A percentile compares a stretch with the other conserved stretches of the same genome.
Evolutionary conservation across 2,329 filamentous ascomycete species (phyloP).

Genomic region (Aspergillus bombycis): DNA sequence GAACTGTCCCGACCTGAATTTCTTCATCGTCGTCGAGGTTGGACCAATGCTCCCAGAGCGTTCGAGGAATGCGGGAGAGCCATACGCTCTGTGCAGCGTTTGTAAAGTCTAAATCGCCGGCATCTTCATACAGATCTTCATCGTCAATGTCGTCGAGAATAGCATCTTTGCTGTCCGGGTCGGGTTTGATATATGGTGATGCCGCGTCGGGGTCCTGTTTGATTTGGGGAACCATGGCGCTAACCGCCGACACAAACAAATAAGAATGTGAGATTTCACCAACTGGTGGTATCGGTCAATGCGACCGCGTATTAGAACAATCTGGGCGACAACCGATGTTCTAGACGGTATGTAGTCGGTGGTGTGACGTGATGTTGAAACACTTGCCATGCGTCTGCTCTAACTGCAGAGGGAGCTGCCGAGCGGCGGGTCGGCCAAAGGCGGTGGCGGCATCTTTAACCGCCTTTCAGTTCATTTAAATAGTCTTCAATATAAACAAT

Average conservation of each 20-base stretch:
- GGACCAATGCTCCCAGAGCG: constrained; percentile 79
- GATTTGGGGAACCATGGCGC: constrained; percentile 38
- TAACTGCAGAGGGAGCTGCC: constrained; percentile 7
- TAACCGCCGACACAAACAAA: constrained; percentile 6
- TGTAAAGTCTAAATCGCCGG: constrained; percentile 65
- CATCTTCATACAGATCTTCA: constrained; percentile 72
- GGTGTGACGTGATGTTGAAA: constrained; percentile 22
- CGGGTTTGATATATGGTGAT: constrained; percentile 42
- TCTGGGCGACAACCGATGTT: not conserved
- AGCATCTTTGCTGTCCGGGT: constrained; percentile 44
- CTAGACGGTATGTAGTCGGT: not conserved
- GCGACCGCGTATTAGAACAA: constrained; percentile 11
- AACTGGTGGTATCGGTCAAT: not conserved
- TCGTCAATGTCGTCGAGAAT: constrained; percentile 50
- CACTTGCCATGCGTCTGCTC: constrained; percentile 1
- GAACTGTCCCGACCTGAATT: constrained; percentile 77
- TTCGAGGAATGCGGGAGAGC: constrained; percentile 76
- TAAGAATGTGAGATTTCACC: not conserved
- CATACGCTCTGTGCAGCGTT: constrained; percentile 58
- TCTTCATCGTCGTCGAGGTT: constrained; percentile 78
- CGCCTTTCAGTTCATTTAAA: not conserved
- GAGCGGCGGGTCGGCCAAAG: constrained; percentile 18
- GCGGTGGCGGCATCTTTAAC: constrained; percentile 21
- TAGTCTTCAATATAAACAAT: not conserved
- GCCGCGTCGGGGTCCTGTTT: constrained; percentile 46